Evolutionary conservation across 805 yeast species (phyloP), one percentile per base, ranked within the genome.

Genomic region (Wickerhamomyces alni): DNA sequence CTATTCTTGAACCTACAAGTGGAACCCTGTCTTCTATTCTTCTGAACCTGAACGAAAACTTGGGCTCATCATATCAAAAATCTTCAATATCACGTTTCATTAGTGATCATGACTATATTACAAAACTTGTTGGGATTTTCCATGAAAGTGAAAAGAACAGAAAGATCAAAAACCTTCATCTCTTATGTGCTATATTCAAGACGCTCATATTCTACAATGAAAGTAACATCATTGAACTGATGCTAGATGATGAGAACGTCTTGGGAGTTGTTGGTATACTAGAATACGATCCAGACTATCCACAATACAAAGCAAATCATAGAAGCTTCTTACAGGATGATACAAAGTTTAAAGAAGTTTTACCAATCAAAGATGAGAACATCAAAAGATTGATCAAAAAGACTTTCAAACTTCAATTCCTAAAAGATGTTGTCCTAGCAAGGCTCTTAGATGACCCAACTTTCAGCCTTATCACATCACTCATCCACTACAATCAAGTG

Each of bases 221-320:
- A 47, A 64, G 74, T 22, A 61, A 66, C 12, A 67, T 84, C 5
- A 57, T 82, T 34, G 87, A 82, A 39, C 50, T 65, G n/a, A 65
- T 84, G 43, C 62, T 80, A 3, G 69, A 68, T 12, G 82, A 78
- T 44, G 69, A 67, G 8, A 52, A 66, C 30, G 68, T 81, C 34
- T 53, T 68, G 51, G 83, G 84, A 1, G 63, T 87, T 4, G 73
- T 82, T 11, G 95, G 96, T 1, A 82, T 87, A 11, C 62, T 91
- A 35, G 99, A 93, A 59, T 83, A 87, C 59, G 97, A 93, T 58
- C 84, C 93, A 0, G 95, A 86, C 41, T 87, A 74, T 52, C 96
- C 96, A 1, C 69, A 70, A 12, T 70, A 72, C 47, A 88, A 87
- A 59, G 87, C 96, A 4, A 82, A 86, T 50, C 87, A 86, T 62